These are phyloP conservation scores for Niebla homalea DNA, from an alignment of 495 filamentous ascomycete genomes.

Conservation along the genomic window DNA sequence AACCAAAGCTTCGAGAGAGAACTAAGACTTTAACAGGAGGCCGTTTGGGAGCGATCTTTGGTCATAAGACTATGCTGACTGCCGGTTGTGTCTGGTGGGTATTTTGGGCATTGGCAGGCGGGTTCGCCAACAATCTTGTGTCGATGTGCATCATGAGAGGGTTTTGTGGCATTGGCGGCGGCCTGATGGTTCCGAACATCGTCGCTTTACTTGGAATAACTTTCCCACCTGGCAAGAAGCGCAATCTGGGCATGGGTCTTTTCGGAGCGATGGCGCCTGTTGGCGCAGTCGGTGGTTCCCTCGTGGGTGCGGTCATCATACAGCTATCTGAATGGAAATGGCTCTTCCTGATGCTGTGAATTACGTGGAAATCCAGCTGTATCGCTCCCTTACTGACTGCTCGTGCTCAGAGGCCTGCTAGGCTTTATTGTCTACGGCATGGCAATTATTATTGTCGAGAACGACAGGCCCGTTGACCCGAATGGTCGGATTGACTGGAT, in stretches of 20 bases:
- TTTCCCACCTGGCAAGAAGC: constrained; percentile 29
- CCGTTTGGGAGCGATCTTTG: constrained; percentile 36
- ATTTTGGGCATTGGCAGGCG: constrained; percentile 25
- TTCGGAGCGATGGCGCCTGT: constrained; percentile 38
- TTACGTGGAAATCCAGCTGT: too few species aligned
- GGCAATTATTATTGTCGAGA: constrained; percentile 24
- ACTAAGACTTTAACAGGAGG: constrained; percentile 20
- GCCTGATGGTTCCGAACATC: constrained; percentile 34
- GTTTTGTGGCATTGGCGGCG: constrained; percentile 31
- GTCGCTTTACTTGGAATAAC: constrained; percentile 34
- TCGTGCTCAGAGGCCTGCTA: constrained; percentile 22
- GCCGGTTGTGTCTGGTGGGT: constrained; percentile 27
- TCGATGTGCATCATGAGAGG: constrained; percentile 29
- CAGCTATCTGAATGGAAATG: constrained; percentile 34
- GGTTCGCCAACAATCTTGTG: constrained; percentile 31
- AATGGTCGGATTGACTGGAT: constrained; percentile 36
- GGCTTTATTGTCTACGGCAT: constrained; percentile 22
- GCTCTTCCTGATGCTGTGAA: constrained; percentile 38
- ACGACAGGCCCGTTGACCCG: constrained; percentile 28
- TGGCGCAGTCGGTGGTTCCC: constrained; percentile 30
- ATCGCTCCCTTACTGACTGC: too few species aligned
- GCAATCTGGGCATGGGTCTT: constrained; percentile 36
- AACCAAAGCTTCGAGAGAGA: not conserved
- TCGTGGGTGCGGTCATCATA: constrained; percentile 31
- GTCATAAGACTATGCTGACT: constrained; percentile 32